Conservation (phyloP, 805 yeast genomes). For the Cyberlindnera euphorbiae region DNA sequence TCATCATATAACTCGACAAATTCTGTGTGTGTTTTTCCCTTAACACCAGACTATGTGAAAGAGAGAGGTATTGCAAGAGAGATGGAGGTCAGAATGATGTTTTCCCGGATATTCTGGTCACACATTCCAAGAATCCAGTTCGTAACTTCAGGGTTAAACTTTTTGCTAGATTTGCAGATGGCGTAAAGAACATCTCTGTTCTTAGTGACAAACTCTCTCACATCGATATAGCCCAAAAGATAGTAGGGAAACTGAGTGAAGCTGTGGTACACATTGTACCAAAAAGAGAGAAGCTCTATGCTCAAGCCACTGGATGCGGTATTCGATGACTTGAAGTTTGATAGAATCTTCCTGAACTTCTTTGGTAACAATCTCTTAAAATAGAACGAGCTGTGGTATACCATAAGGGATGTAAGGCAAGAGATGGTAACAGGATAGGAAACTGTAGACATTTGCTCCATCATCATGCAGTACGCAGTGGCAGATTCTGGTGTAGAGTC, state of each 20-base stretch:
- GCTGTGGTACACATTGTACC: slow-evolving; percentile 4
- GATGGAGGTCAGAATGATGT: slow-evolving; percentile 31
- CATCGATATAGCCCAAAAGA: slow-evolving; percentile 8
- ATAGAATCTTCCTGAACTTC: too few relatives aligned
- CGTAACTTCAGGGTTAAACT: neutral
- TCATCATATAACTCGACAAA: slow-evolving; percentile 18
- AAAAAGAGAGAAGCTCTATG: slow-evolving; percentile 15
- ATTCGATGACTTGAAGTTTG: too few relatives aligned
- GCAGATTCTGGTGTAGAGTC: slow-evolving; percentile 26
- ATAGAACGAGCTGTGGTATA: slow-evolving; percentile 13
- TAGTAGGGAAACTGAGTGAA: slow-evolving; percentile 11
- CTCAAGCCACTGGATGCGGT: neutral
- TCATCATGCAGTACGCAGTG: slow-evolving; percentile 21
- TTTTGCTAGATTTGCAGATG: slow-evolving; percentile 26
- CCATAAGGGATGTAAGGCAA: slow-evolving; percentile 5
- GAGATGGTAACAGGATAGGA: slow-evolving; percentile 23
- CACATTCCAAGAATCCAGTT: neutral
- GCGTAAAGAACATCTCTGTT: slow-evolving; percentile 38
- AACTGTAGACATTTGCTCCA: slow-evolving; percentile 6
- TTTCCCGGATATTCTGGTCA: slow-evolving; percentile 5
- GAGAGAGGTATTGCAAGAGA: slow-evolving; percentile 40
- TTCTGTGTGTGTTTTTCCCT: slow-evolving; percentile 29
- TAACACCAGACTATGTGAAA: slow-evolving; percentile 35
- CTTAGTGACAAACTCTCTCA: slow-evolving; percentile 8
- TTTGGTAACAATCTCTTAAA: slow-evolving; percentile 3